Conservation (phyloP, 768 basidiomycete species). For the Mycena galericulata region DNA sequence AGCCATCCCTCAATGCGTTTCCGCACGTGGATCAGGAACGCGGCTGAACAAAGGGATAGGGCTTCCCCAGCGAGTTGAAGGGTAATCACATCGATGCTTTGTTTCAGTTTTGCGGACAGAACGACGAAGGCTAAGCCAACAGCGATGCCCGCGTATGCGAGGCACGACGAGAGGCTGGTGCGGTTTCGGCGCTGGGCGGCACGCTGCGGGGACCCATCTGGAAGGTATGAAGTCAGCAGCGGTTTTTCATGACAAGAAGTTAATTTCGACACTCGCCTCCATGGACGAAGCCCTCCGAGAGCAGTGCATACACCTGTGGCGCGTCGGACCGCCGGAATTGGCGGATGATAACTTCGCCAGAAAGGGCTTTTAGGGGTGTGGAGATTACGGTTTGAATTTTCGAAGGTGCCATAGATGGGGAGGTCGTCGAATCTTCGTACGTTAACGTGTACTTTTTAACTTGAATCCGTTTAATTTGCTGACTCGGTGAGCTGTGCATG, state of each 20-base stretch:
- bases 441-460: too few species aligned
- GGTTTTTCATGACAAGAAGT: too few species aligned
- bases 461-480: too few species aligned
- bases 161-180: not conserved
- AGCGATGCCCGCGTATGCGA: not conserved
- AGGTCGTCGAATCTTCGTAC: too few species aligned
- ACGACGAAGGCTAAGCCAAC: not conserved
- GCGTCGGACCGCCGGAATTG: conserved; percentile 1
- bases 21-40: not conserved
- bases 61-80: not conserved
- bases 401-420: too few species aligned
- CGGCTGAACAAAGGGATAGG: not conserved
- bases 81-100: too few species aligned
- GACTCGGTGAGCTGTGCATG: too few species aligned
- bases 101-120: not conserved
- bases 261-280: not conserved
- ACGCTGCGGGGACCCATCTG: too few species aligned
- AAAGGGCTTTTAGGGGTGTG: too few species aligned
- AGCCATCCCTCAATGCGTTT: not conserved
- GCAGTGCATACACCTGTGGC: conserved; percentile 6
- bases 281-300: not conserved
- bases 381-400: too few species aligned
- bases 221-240: too few species aligned
- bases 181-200: not conserved
- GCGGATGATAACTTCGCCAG: not conserved